A percentile compares a stretch with the other conserved stretches of the same genome.
phyloP scores from a whole-genome alignment of 805 yeast genomes.

The Candida endomychidarum region DNA sequence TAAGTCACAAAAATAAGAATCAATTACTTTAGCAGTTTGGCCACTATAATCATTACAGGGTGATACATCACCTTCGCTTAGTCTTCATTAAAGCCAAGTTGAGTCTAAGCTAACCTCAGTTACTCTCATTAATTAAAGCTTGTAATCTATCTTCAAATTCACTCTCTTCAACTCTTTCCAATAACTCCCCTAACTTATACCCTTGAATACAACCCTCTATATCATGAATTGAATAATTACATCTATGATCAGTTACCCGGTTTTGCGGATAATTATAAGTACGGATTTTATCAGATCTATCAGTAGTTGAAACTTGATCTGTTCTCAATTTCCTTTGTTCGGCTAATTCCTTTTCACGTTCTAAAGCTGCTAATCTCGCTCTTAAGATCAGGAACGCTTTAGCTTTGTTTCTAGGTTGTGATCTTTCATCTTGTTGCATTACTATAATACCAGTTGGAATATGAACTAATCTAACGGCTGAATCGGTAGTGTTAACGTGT shows the following conservation, averaged over 20 bases:
- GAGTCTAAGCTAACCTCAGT: too few species aligned
- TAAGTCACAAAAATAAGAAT: too few species aligned
- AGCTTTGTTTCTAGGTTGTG: conserved; percentile 92
- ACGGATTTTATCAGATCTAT: conserved; percentile 87
- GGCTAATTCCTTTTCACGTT: conserved; percentile 60
- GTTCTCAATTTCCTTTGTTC: conserved; percentile 67
- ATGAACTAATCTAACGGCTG: conserved; percentile 92
- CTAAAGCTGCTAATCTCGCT: conserved; percentile 81
- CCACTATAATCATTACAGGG: too few species aligned
- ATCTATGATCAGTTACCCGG: conserved; percentile 90
- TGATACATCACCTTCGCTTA: background rate
- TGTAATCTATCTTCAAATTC: conserved; percentile 36
- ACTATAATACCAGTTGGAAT: conserved; percentile 88
- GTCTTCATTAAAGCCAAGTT: too few species aligned
- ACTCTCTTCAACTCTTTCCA: conserved; percentile 35
- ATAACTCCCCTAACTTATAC: conserved; percentile 30
- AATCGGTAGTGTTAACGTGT: conserved; percentile 95
- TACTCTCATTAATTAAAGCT: background rate
- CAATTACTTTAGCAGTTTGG: too few species aligned
- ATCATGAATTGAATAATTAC: conserved; percentile 78
- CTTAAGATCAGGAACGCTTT: conserved; percentile 82
- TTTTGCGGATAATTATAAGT: conserved; percentile 94
- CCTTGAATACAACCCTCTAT: conserved; percentile 48
- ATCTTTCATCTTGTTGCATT: conserved; percentile 89
- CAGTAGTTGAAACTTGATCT: conserved; percentile 85